These are phyloP conservation scores for Mycena filopes DNA, from an alignment of 768 basidiomycete genomes.

Conservation along the genomic window DNA sequence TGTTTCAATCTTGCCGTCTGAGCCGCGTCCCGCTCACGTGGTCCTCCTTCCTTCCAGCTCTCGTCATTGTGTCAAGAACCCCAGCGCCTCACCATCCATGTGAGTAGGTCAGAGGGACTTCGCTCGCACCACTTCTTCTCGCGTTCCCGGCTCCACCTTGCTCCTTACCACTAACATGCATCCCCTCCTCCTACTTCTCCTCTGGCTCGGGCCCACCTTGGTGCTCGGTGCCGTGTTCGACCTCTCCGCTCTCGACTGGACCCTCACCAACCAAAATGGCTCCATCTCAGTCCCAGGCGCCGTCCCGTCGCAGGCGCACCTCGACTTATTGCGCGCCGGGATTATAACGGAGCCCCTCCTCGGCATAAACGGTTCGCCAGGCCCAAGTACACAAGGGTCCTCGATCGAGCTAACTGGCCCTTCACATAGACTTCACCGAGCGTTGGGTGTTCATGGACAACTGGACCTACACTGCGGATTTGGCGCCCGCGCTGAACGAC, in stretches of 20 bases:
- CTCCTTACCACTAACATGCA: background rate
- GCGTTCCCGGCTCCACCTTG: too few species aligned
- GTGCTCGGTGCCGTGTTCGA: slow-evolving; percentile 46
- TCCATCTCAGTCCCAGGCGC: slow-evolving; percentile 62
- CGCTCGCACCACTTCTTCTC: too few species aligned
- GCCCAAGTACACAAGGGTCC: slow-evolving; percentile 5
- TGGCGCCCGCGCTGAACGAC: slow-evolving; percentile 52
- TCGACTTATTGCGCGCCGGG: slow-evolving; percentile 62
- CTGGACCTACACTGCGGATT: slow-evolving; percentile 68
- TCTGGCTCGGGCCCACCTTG: background rate
- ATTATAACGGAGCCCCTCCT: slow-evolving; percentile 64
- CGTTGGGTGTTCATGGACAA: slow-evolving; percentile 67
- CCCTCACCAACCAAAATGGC: slow-evolving; percentile 63
- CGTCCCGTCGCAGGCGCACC: slow-evolving; percentile 64
- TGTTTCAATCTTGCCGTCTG: too few species aligned
- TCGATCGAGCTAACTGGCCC: background rate
- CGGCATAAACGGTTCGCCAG: slow-evolving; percentile 58
- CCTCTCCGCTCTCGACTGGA: slow-evolving; percentile 61
- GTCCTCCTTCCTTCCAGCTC: too few species aligned
- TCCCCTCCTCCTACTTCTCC: background rate
- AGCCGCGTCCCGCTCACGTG: too few species aligned
- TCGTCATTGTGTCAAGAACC: too few species aligned
- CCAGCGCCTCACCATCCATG: too few species aligned
- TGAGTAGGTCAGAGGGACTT: too few species aligned
- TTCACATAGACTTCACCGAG: slow-evolving; percentile 57